These are phyloP conservation scores for Pseudocercospora cruenta DNA, from an alignment of 2,329 filamentous ascomycete species.

Conservation along the genomic window DNA sequence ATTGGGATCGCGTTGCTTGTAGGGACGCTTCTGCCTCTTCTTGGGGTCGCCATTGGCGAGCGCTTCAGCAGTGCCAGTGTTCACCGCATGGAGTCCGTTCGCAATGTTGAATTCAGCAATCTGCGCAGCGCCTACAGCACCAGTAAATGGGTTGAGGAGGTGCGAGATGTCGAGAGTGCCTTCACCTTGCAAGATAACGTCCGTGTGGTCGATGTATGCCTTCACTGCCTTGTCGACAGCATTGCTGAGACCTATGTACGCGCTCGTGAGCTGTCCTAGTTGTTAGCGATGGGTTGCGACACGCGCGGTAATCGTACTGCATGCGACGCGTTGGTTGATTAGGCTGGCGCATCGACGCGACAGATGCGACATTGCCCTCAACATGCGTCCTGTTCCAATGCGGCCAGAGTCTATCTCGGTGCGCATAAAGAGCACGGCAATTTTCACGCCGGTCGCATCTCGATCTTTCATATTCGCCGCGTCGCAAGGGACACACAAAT, in stretches of 20 bases:
- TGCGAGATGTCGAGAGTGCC: slow-evolving; percentile 38
- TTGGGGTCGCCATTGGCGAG: slow-evolving; percentile 29
- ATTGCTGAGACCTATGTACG: slow-evolving; percentile 77
- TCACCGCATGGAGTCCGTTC: slow-evolving; percentile 15
- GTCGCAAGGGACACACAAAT: neutral
- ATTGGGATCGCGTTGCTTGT: slow-evolving; percentile 74
- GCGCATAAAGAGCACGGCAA: too few relatives aligned
- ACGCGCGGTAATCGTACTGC: neutral
- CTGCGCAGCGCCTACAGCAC: slow-evolving; percentile 31
- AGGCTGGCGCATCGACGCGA: slow-evolving; percentile 1
- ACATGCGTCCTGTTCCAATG: too few relatives aligned
- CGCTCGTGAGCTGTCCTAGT: slow-evolving; percentile 67
- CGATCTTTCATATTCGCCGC: too few relatives aligned
- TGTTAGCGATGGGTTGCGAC: slow-evolving; percentile 2
- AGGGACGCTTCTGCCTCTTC: slow-evolving; percentile 39
- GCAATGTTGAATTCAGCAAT: slow-evolving; percentile 25
- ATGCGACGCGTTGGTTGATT: slow-evolving; percentile 5
- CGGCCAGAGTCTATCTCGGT: too few relatives aligned
- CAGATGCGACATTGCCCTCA: neutral
- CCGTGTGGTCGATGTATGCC: slow-evolving; percentile 87
- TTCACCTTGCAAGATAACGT: slow-evolving; percentile 69
- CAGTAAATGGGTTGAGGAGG: slow-evolving; percentile 35
- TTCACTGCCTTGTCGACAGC: slow-evolving; percentile 78
- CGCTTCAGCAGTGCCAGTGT: slow-evolving; percentile 5
- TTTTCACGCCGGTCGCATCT: too few relatives aligned